A percentile compares a stretch with the other conserved stretches of the same genome.
phyloP scores from a whole-genome alignment of 2,329 filamentous ascomycete species.

The Tolypocladium ophioglossoides region DNA sequence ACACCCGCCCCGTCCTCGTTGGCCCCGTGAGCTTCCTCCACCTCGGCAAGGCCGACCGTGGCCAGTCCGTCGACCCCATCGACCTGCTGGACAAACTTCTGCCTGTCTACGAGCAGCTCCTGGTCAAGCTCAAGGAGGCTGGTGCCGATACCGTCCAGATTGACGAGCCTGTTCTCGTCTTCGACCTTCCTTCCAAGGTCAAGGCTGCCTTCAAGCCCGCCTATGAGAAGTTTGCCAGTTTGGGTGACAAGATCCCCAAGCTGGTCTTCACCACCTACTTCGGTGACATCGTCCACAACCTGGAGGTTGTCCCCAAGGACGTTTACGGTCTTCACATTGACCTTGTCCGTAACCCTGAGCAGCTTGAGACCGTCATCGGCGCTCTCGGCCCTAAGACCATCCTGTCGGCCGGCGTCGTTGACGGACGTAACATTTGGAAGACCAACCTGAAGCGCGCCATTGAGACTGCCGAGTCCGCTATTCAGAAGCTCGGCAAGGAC shows the following conservation, averaged over 20 bases:
- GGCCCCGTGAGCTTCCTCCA: slow-evolving; percentile 96
- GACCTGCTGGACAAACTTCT: slow-evolving; percentile 86
- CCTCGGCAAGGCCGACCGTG: slow-evolving; percentile 97
- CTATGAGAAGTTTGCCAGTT: slow-evolving; percentile 75
- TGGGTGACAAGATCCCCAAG: slow-evolving; percentile 75
- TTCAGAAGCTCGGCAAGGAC: slow-evolving; percentile 94
- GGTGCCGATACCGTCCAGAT: slow-evolving; percentile 97
- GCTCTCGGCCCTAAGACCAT: slow-evolving; percentile 82
- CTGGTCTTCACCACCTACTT: slow-evolving; percentile 95
- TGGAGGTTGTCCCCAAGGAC: slow-evolving; percentile 72
- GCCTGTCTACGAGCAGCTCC: slow-evolving; percentile 88
- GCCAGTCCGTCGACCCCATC: slow-evolving; percentile 85
- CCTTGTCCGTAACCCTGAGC: slow-evolving; percentile 96
- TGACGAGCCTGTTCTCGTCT: slow-evolving; percentile 94
- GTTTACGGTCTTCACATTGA: slow-evolving; percentile 87
- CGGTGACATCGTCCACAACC: slow-evolving; percentile 98
- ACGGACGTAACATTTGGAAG: slow-evolving; percentile 99
- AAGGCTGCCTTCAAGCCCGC: slow-evolving; percentile 97
- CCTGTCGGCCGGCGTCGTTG: slow-evolving; percentile 91
- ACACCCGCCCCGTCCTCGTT: slow-evolving; percentile 85
- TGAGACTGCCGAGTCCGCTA: slow-evolving; percentile 75
- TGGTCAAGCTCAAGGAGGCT: slow-evolving; percentile 87
- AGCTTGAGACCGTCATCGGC: slow-evolving; percentile 75
- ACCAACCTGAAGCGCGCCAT: slow-evolving; percentile 97
- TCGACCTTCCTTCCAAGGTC: slow-evolving; percentile 79